Evolutionary conservation across 768 basidiomycete species (phyloP), one percentile per base, ranked within the genome.

Genomic region (Exidia glandulosa): DNA sequence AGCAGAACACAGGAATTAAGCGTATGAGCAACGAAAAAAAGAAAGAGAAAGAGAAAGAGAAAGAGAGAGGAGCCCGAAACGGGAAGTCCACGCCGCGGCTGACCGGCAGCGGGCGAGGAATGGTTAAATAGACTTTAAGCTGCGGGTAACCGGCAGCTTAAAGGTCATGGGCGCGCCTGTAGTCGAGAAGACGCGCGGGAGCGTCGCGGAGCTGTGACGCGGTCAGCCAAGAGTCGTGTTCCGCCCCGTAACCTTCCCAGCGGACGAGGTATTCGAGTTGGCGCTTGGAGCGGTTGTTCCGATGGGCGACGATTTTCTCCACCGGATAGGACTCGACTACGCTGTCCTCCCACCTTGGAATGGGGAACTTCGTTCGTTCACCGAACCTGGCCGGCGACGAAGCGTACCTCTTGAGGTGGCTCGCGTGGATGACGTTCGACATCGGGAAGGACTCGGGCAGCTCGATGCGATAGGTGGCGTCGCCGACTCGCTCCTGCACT

Each of bases 201-300:
- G 68, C 63, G 34, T 70, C 68, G 3, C 69, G 59, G 0, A 70
- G 31, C 10, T 64, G 63, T 31, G 57, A 62, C 32, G 67, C 69
- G 0, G 66, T 63, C 0, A 69, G 47, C 66, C 69, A 71, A 0
- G 62, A 61, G 48, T 71, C 68, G 4, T 66, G 63, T 0, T 63
- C 45, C 0, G 69, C 63, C 0, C 65, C 65, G 23, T 61, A 68
- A 2, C 67, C 69, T 2, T 59, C 57, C 68, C 69, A 70, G 1
- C 67, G 57, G 0, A 68, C 60, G 0, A 64, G 36, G 32, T 64
- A 68, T 59, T 63, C 45, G 2, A 61, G 56, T 0, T 61, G 62
- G 31, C 64, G 63, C 1, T 14, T n/a, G 3, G 6, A 27, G n/a
- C 32, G 37, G 37, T 63, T 63, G 0, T 57, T 30, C 50, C 33